Evolutionary conservation across 2,329 filamentous ascomycete species (phyloP).

Genomic region (Microthyrium microscopicum): DNA sequence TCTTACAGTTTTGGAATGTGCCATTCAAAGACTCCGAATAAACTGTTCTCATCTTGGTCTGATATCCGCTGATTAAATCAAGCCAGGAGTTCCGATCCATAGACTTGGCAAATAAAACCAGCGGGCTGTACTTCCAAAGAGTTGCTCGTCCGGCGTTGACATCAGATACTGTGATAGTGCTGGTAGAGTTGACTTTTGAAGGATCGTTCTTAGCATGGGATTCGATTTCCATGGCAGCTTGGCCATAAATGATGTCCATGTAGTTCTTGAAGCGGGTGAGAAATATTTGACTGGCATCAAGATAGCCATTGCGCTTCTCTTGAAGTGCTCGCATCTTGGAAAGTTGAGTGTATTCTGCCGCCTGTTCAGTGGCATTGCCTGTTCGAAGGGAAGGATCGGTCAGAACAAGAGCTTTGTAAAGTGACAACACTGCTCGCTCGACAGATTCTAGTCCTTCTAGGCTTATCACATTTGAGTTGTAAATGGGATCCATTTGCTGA

Average conservation of each 20-base stretch:
- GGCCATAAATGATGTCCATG: slow-evolving; percentile 65
- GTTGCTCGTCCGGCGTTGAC: slow-evolving; percentile 51
- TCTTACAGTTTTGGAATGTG: slow-evolving; percentile 63
- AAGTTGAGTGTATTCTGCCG: slow-evolving; percentile 47
- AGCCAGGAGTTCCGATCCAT: slow-evolving; percentile 72
- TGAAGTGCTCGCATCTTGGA: slow-evolving; percentile 84
- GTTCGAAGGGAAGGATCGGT: slow-evolving; percentile 69
- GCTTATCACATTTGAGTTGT: slow-evolving; percentile 55
- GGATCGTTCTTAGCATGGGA: slow-evolving; percentile 50
- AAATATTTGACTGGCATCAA: slow-evolving; percentile 58
- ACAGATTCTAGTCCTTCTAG: slow-evolving; percentile 56
- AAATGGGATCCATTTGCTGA: slow-evolving; percentile 57
- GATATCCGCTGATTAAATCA: slow-evolving; percentile 61
- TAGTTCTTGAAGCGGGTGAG: slow-evolving; percentile 66
- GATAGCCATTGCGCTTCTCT: slow-evolving; percentile 85
- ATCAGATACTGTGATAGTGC: slow-evolving; percentile 50
- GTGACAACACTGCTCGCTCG: slow-evolving; percentile 57
- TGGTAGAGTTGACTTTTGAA: slow-evolving; percentile 21
- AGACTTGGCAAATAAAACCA: slow-evolving; percentile 78
- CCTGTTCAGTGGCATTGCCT: slow-evolving; percentile 29
- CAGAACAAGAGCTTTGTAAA: slow-evolving; percentile 86
- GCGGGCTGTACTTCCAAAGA: slow-evolving; percentile 74
- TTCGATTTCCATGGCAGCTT: slow-evolving; percentile 54
- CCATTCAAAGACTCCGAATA: slow-evolving; percentile 74
- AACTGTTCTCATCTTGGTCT: slow-evolving; percentile 55